phyloP scores from a whole-genome alignment of 805 yeast species.

The Cyberlindnera euphorbiae region DNA sequence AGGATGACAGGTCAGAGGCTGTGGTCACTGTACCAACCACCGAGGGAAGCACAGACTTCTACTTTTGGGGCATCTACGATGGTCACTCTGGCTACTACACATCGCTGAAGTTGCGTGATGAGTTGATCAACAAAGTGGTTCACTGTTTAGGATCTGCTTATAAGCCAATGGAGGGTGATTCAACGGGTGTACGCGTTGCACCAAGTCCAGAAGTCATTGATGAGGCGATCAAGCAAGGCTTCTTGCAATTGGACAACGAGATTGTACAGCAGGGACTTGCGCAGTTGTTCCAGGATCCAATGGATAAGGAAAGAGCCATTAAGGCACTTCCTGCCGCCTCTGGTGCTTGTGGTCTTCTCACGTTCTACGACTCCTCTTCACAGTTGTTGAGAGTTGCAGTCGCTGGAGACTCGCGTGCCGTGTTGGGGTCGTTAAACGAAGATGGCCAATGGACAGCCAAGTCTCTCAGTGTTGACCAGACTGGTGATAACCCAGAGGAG shows the following conservation, averaged over 20 bases:
- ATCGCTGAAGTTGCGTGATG: conserved; percentile 76
- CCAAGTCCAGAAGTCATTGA: conserved; percentile 72
- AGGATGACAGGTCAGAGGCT: conserved; percentile 87
- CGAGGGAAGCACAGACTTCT: conserved; percentile 63
- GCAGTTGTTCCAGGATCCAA: conserved; percentile 61
- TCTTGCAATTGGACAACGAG: conserved; percentile 78
- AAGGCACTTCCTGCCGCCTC: conserved; percentile 88
- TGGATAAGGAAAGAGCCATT: conserved; percentile 48
- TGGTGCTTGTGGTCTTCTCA: conserved; percentile 89
- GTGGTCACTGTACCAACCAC: conserved; percentile 61
- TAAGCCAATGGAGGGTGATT: conserved; percentile 44
- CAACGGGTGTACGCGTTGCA: conserved; percentile 43
- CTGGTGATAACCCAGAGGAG: conserved; percentile 87
- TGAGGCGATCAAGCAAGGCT: conserved; percentile 75
- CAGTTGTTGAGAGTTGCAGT: conserved; percentile 81
- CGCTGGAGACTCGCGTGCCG: conserved; percentile 93
- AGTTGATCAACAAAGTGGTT: conserved; percentile 71
- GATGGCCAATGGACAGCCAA: conserved; percentile 80
- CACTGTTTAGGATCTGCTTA: conserved; percentile 65
- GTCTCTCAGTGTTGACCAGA: conserved; percentile 85
- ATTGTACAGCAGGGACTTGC: conserved; percentile 74
- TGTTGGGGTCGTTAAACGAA: conserved; percentile 66
- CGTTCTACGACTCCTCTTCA: conserved; percentile 78
- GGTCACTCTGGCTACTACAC: conserved; percentile 98
- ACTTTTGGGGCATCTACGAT: conserved; percentile 93